Conservation (phyloP, 176 grass and related monocot genomes). For the Musa itinerans region DNA sequence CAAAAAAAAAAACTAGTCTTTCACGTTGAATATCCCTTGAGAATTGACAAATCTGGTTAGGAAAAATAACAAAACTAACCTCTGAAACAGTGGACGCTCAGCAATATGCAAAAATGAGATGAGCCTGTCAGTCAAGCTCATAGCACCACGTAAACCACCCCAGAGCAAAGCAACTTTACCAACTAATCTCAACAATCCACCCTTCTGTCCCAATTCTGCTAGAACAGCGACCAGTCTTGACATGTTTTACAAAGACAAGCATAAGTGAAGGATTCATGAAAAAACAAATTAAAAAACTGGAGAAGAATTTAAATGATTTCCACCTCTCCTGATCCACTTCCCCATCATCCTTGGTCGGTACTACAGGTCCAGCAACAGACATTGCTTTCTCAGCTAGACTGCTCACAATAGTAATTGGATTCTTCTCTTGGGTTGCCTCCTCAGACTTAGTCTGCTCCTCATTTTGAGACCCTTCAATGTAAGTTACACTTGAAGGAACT, state of each 20-base stretch:
- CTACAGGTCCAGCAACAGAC: conserved; percentile 80
- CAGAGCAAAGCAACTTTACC: conserved; percentile 90
- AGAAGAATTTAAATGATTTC: conserved; percentile 2
- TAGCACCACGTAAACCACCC: conserved; percentile 91
- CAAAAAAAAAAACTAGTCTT: neutral
- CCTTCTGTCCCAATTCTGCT: conserved; percentile 88
- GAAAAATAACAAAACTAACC: conserved; percentile 35
- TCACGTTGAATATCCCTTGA: no score
- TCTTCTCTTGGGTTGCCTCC: conserved; percentile 51
- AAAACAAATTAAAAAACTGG: neutral
- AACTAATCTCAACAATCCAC: conserved; percentile 71
- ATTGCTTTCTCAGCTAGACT: conserved; percentile 91
- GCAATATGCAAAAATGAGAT: conserved; percentile 88
- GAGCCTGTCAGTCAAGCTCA: conserved; percentile 83
- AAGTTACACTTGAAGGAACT: conserved; percentile 9
- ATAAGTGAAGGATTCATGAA: conserved; percentile 14
- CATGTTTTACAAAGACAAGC: conserved; percentile 23
- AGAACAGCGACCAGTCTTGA: conserved; percentile 80
- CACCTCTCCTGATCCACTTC: conserved; percentile 91
- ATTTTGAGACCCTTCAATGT: conserved; percentile 12
- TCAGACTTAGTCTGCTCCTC: conserved; percentile 16
- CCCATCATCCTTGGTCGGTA: conserved; percentile 74
- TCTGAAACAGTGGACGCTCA: conserved; percentile 70
- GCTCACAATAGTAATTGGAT: conserved; percentile 48
- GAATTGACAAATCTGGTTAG: neutral